A percentile compares a stretch with the other conserved stretches of the same genome.
phyloP scores from a whole-genome alignment of 305 asterid species.

The Stenogyne calaminthoides region DNA sequence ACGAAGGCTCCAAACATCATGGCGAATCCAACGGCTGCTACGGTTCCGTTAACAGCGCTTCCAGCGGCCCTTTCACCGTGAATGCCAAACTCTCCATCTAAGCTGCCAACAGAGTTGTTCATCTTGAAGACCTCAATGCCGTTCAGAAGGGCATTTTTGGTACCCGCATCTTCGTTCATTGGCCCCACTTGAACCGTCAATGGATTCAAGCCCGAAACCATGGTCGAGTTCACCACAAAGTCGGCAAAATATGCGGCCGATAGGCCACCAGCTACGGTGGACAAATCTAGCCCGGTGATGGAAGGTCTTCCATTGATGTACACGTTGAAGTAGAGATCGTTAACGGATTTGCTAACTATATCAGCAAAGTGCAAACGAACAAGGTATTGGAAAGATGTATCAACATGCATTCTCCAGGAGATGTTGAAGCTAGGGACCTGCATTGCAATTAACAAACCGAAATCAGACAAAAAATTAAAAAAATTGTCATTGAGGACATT shows the following conservation, averaged over 20 bases:
- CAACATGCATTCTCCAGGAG: constrained; percentile 72
- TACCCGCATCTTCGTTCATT: constrained; percentile 55
- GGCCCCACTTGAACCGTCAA: constrained; percentile 77
- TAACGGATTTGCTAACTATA: constrained; percentile 70
- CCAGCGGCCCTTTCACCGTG: constrained; percentile 44
- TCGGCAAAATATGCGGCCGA: constrained; percentile 75
- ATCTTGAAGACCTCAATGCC: constrained; percentile 83
- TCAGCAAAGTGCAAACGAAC: constrained; percentile 89
- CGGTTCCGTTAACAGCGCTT: constrained; percentile 47
- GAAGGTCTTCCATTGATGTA: constrained; percentile 67
- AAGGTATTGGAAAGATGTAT: constrained; percentile 59
- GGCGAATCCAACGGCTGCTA: constrained; percentile 92
- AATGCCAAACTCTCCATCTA: constrained; percentile 74
- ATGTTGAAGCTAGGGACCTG: constrained; percentile 69
- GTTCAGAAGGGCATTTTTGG: constrained; percentile 74
- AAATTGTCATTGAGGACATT: not conserved
- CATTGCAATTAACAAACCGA: not conserved
- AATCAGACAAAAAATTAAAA: not conserved
- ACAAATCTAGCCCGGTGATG: constrained; percentile 68
- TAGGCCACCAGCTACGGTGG: constrained; percentile 58
- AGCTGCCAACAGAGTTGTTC: constrained; percentile 82
- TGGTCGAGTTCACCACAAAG: constrained; percentile 66
- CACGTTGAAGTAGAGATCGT: constrained; percentile 86
- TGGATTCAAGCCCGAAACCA: constrained; percentile 53
- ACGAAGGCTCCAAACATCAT: constrained; percentile 96